These are phyloP conservation scores for Acorus gramineus DNA, from an alignment of 106 monocot species.

Conservation along the genomic window DNA sequence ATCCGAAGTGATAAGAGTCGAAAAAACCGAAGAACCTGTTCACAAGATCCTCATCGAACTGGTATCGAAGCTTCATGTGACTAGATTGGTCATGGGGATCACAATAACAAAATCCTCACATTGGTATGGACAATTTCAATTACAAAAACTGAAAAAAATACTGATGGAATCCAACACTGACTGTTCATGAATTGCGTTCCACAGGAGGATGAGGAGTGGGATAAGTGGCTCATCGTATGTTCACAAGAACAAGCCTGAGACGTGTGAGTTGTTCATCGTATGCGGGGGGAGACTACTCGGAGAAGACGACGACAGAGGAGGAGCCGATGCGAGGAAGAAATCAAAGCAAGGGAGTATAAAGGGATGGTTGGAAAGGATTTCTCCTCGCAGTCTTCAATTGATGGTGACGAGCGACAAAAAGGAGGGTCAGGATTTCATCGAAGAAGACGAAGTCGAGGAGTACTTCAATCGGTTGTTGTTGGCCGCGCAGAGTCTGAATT, in stretches of 20 bases:
- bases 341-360: not conserved
- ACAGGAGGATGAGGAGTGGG: too few relatives aligned
- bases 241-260: not conserved
- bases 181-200: too few relatives aligned
- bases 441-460: not conserved
- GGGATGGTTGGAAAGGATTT: not conserved
- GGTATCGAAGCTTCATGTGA: not conserved
- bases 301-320: not conserved
- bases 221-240: not conserved
- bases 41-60: not conserved
- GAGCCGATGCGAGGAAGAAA: not conserved
- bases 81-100: not conserved
- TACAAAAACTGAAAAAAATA: too few relatives aligned
- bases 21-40: not conserved
- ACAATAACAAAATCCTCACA: not conserved
- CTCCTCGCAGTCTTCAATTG: not conserved
- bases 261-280: not conserved
- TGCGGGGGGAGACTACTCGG: not conserved
- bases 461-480: not conserved
- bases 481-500: not conserved
- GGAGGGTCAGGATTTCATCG: too few relatives aligned
- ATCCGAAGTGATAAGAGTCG: not conserved
- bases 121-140: too few relatives aligned
- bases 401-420: not conserved
- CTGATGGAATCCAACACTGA: too few relatives aligned